These are phyloP conservation scores for Pythium utonaiense DNA, from an alignment of 352 stramenopile genomes.

Conservation along the genomic window DNA sequence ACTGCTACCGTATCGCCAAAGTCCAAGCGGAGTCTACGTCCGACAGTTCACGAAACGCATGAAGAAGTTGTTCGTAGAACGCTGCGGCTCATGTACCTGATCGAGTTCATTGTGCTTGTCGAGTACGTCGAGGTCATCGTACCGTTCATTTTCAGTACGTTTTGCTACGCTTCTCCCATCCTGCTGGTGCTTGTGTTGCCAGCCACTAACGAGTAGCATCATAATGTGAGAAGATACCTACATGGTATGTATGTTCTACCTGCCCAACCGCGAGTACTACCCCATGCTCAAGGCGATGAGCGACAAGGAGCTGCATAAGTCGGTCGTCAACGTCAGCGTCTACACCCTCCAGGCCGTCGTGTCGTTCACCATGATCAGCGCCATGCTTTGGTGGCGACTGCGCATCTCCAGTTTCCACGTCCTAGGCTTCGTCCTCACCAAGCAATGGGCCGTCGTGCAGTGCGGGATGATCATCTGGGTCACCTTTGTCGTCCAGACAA, in stretches of 20 bases:
- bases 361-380: not conserved
- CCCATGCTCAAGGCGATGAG: not conserved
- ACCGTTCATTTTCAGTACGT: not conserved
- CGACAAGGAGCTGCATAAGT: not conserved
- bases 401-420: conserved; percentile 19
- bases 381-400: not conserved
- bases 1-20: no score
- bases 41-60: no score
- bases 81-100: not conserved
- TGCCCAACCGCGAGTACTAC: conserved; percentile 2
- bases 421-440: conserved; percentile 29
- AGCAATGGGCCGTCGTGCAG: conserved; percentile 15
- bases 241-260: not conserved
- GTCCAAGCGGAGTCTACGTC: no score
- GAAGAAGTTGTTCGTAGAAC: not conserved
- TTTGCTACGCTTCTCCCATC: not conserved
- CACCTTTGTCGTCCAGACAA: conserved; percentile 28
- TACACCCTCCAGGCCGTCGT: not conserved
- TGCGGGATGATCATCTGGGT: conserved; percentile 30
- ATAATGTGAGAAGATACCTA: not conserved
- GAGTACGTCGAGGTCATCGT: no score
- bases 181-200: no score
- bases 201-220: no score
- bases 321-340: not conserved
- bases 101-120: not conserved